A percentile compares a stretch with the other conserved stretches of the same genome.
Evolutionary conservation across 352 stramenopile genomes (phyloP).

Genomic region (Globisporangium middletonii): DNA sequence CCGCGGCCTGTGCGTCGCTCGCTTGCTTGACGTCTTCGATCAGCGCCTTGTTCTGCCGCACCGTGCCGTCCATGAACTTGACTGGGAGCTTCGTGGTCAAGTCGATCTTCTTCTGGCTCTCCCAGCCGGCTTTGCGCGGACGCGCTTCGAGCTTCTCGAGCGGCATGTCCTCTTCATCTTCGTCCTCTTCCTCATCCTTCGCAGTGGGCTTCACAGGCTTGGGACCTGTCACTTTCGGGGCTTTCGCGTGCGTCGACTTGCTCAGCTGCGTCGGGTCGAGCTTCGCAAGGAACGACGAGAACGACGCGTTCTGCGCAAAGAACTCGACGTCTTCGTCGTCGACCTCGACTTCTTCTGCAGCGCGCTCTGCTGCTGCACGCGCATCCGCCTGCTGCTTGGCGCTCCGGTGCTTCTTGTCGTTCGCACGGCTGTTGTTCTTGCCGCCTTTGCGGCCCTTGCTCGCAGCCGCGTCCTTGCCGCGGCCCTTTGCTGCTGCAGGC

Average conservation of each 20-base stretch:
- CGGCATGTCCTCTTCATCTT: conserved; percentile 38
- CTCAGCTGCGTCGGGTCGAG: conserved; percentile 69
- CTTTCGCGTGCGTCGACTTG: conserved; percentile 41
- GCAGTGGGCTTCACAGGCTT: conserved; percentile 16
- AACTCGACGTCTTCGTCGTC: conserved; percentile 76
- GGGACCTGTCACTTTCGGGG: background rate
- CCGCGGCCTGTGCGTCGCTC: conserved; percentile 13
- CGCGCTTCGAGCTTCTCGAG: conserved; percentile 75
- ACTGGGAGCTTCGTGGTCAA: conserved; percentile 72
- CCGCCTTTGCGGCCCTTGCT: conserved; percentile 4
- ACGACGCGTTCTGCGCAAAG: conserved; percentile 64
- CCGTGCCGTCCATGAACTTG: conserved; percentile 84
- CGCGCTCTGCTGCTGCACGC: conserved; percentile 9
- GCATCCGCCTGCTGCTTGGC: conserved; percentile 22
- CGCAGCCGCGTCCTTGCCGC: conserved; percentile 1
- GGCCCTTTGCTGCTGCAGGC: conserved; percentile 22
- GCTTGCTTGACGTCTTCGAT: conserved; percentile 28
- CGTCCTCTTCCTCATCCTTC: conserved; percentile 17
- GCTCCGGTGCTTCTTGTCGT: background rate
- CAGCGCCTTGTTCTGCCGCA: conserved; percentile 71
- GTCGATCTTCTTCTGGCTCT: conserved; percentile 48
- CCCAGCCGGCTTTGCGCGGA: conserved; percentile 55
- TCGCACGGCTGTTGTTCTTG: conserved; percentile 1
- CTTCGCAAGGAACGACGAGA: conserved; percentile 69
- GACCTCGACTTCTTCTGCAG: conserved; percentile 60